Evolutionary conservation across 208 protist genomes (phyloP).

Genomic region (Trypanosoma scelopori): DNA sequence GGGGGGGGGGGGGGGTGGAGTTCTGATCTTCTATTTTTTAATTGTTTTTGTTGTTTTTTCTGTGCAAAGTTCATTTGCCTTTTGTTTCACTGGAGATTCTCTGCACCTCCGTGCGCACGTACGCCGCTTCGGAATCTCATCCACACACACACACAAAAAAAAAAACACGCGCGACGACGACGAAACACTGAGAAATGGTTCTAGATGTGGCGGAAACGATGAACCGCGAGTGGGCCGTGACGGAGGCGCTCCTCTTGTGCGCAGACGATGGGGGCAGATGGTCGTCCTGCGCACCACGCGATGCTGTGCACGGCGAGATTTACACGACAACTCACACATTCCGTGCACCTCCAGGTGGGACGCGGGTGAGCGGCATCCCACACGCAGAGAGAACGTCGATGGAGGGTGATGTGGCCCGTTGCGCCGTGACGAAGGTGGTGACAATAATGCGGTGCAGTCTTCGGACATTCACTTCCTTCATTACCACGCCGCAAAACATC

Average conservation of each 20-base stretch:
- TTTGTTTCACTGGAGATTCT: too few relatives aligned
- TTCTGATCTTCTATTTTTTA: too few relatives aligned
- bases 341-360: not conserved
- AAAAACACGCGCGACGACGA: too few relatives aligned
- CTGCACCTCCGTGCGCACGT: too few relatives aligned
- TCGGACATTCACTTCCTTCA: slow-evolving; percentile 21
- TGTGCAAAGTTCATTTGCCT: too few relatives aligned
- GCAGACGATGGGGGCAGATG: not conserved
- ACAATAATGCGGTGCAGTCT: slow-evolving; percentile 25
- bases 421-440: slow-evolving; percentile 13
- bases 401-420: not conserved
- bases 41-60: too few relatives aligned
- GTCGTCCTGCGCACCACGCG: not conserved
- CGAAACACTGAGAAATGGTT: not conserved
- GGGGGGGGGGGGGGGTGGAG: too few relatives aligned
- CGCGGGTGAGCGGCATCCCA: not conserved
- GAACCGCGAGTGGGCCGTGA: slow-evolving; percentile 5
- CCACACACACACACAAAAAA: too few relatives aligned
- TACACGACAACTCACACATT: slow-evolving; percentile 9
- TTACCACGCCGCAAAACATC: slow-evolving; percentile 24
- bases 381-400: not conserved
- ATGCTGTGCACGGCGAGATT: not conserved
- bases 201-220: not conserved
- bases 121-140: too few relatives aligned
- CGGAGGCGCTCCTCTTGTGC: slow-evolving; percentile 23